Conservation (phyloP, 805 yeast species). For the Isabelozyma heimii region DNA sequence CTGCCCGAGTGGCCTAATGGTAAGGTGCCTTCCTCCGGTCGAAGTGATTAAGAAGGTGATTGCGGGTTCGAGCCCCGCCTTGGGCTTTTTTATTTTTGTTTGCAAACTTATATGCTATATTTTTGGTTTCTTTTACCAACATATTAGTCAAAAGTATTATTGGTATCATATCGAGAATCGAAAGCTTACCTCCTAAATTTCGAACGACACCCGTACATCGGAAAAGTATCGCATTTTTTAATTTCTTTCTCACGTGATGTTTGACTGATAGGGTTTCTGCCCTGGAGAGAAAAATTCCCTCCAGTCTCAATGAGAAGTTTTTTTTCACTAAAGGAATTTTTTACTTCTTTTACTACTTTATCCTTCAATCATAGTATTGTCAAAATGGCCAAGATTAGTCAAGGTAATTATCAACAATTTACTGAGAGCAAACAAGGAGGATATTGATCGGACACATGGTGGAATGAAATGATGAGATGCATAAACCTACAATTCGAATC, state of each 20-base stretch:
- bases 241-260: neutral
- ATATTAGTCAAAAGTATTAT: too few relatives aligned
- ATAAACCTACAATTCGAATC: neutral
- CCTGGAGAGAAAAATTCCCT: conserved; percentile 7
- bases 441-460: neutral
- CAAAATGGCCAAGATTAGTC: conserved; percentile 63
- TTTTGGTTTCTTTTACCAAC: neutral
- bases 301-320: conserved; percentile 2
- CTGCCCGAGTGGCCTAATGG: conserved; percentile 71
- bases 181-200: too few relatives aligned
- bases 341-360: neutral
- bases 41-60: conserved; percentile 44
- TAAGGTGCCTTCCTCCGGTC: conserved; percentile 70
- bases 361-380: conserved; percentile 3
- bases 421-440: neutral
- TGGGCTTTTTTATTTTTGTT: conserved; percentile 37
- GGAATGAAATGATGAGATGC: neutral
- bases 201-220: neutral
- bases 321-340: conserved; percentile 8
- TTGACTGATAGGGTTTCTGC: conserved; percentile 3
- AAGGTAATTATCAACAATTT: conserved; percentile 42
- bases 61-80: conserved; percentile 82
- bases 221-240: neutral
- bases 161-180: too few relatives aligned
- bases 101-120: neutral